phyloP scores from a whole-genome alignment of 1,139 yeast genomes.

The Taphrina populina region DNA sequence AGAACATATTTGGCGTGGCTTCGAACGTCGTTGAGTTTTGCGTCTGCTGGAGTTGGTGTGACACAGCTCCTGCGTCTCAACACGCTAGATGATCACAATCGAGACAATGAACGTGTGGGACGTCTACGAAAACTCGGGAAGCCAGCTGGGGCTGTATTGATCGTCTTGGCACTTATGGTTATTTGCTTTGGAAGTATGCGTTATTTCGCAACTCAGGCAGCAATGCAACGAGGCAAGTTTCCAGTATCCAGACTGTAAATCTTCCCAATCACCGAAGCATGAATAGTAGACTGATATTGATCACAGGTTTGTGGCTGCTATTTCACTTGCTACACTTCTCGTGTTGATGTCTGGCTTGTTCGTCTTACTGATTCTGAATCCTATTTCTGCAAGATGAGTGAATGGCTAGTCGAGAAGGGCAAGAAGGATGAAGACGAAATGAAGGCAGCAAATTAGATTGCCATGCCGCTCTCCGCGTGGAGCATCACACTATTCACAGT shows the following conservation, averaged over 20 bases:
- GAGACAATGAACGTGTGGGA: conserved; percentile 4
- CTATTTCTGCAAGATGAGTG: not conserved
- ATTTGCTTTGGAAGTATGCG: conserved; percentile 14
- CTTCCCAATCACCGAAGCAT: no score
- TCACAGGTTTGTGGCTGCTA: conserved; percentile 3
- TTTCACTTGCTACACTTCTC: conserved; percentile 1
- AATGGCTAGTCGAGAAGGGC: no score
- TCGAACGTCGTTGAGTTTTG: conserved; percentile 22
- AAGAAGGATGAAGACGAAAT: no score
- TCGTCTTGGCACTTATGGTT: conserved; percentile 24
- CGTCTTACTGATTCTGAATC: conserved; percentile 10
- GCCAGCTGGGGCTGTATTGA: conserved; percentile 26
- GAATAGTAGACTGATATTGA: no score
- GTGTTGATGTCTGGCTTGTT: not conserved
- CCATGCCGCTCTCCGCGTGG: no score
- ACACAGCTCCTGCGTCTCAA: conserved; percentile 23
- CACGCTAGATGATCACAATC: conserved; percentile 4
- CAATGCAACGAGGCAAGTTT: conserved; percentile 21
- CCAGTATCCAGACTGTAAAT: conserved; percentile 19
- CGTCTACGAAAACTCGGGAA: conserved; percentile 23
- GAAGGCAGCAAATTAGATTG: no score
- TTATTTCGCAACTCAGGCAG: conserved; percentile 21
- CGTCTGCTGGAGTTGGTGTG: conserved; percentile 30
- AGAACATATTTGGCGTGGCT: conserved; percentile 30
- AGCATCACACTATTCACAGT: no score